Conservation (phyloP, 1,284 basidiomycete genomes). For the Ceratobasidium sp. region DNA sequence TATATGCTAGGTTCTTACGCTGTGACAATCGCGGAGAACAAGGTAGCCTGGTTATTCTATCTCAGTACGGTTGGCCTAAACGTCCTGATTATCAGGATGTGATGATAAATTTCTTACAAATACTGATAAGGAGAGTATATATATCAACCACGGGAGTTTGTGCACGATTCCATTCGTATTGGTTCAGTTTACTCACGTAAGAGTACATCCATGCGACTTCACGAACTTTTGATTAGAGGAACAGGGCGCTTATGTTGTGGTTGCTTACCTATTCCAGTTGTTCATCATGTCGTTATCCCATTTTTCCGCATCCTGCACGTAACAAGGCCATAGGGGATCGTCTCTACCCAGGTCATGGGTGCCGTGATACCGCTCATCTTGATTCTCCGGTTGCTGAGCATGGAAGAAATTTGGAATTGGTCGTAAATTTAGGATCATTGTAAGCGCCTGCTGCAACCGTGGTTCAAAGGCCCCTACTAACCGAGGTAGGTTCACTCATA, state of each 20-base stretch:
- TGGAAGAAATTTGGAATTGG: neutral
- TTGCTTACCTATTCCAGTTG: slow-evolving; percentile 4
- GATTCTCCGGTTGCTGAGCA: neutral
- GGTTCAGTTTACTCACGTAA: slow-evolving; percentile 2
- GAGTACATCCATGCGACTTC: slow-evolving; percentile 6
- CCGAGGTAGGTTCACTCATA: too few species aligned
- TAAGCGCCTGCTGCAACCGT: too few species aligned
- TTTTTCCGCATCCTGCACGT: slow-evolving; percentile 5
- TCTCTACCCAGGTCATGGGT: slow-evolving; percentile 8
- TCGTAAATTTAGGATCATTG: neutral
- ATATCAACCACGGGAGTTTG: too few species aligned
- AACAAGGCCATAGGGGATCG: slow-evolving; percentile 3
- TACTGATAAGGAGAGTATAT: too few species aligned
- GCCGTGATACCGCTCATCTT: too few species aligned
- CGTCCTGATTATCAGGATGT: too few species aligned
- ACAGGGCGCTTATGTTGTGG: too few species aligned
- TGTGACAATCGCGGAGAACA: slow-evolving; percentile 8
- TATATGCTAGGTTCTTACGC: neutral
- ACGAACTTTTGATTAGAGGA: neutral
- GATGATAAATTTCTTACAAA: neutral
- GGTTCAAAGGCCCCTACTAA: too few species aligned
- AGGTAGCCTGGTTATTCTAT: neutral
- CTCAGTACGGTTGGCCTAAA: too few species aligned
- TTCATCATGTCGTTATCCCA: neutral
- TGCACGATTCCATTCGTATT: too few species aligned